Evolutionary conservation across 1,284 basidiomycete genomes (phyloP), one percentile per base, ranked within the genome.

Genomic region (Tranzscheliella williamsii): DNA sequence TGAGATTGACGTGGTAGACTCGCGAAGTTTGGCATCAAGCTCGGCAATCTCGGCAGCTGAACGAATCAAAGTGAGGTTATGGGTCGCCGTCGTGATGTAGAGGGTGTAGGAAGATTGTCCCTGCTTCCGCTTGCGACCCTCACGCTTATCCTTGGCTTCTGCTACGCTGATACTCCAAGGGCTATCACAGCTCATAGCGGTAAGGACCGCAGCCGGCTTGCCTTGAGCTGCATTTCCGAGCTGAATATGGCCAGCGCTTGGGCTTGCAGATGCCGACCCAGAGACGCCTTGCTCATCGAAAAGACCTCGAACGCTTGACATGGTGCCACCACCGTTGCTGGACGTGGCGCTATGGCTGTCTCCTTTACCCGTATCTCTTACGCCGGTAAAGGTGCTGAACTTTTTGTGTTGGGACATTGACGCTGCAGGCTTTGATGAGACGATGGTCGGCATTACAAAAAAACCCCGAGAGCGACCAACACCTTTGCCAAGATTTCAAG

Each of bases 11-110:
- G 69, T 12, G 15, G 55, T 22, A 20, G 32, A 35, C 12, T 70
- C 61, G 27, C 54, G 51, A 52, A 91, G 84, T 80, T 88, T 90
- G 45, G 81, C 81, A 78, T 91, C 85, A 18, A 90, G 82, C 55
- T 90, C 88, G 30, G 85, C 80, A 38, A 91, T 83, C 75, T 91
- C 89, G 66, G 82, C 81, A 33, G 84, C 84, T 45, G 85, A 85
- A 53, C 89, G 85, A 15, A 86, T 88, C 51, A 91, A 84, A 31
- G 89, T 91, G 48, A 91, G 82, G 80, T 91, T 89, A 81, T 91
- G 89, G 22, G 88, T 91, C 23, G 89, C 86, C 13, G 89, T 89
- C 87, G 79, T 31, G 45, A 72, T 55, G 55, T 57, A 72, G 52
- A 70, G 72, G 64, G 70, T 63, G 50, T 77, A 73, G 32, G 75